phyloP scores from a whole-genome alignment of 2,329 filamentous ascomycete species.

The Harringtonia lauricola region DNA sequence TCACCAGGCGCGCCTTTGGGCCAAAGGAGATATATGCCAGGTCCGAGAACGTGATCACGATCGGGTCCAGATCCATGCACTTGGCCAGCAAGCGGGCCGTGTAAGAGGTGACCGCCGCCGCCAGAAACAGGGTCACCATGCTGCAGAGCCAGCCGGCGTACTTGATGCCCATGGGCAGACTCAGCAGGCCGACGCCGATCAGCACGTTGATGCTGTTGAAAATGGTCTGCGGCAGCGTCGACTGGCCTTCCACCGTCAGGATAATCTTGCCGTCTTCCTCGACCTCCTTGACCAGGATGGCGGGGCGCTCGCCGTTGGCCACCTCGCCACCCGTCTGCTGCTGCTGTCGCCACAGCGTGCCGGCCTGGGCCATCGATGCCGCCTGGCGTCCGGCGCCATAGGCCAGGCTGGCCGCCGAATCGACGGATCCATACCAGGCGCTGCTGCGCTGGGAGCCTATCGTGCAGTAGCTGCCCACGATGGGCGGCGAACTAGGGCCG shows the following conservation, averaged over 20 bases:
- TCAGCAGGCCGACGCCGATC: constrained; percentile 82
- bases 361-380: constrained; percentile 39
- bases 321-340: constrained; percentile 31
- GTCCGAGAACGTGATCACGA: constrained; percentile 88
- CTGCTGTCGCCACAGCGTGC: constrained; percentile 40
- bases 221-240: constrained; percentile 88
- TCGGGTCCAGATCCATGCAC: constrained; percentile 77
- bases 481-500: constrained; percentile 1
- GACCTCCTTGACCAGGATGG: constrained; percentile 78
- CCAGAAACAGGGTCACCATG: constrained; percentile 60
- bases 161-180: constrained; percentile 75
- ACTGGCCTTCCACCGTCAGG: constrained; percentile 78
- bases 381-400: constrained; percentile 3
- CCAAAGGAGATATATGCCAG: constrained; percentile 88
- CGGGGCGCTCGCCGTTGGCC: constrained; percentile 52
- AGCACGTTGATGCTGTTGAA: constrained; percentile 95
- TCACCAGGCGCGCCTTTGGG: constrained; percentile 65
- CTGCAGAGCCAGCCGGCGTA: constrained; percentile 86
- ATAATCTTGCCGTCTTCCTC: constrained; percentile 81
- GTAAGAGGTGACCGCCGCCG: constrained; percentile 69
- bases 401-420: constrained; percentile 18
- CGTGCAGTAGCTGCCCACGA: constrained; percentile 28
- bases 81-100: constrained; percentile 77
- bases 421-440: constrained; percentile 42
- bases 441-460: constrained; percentile 42